These are phyloP conservation scores for Catharanthus roseus DNA, from an alignment of 257 asterid genomes.

Conservation along the genomic window DNA sequence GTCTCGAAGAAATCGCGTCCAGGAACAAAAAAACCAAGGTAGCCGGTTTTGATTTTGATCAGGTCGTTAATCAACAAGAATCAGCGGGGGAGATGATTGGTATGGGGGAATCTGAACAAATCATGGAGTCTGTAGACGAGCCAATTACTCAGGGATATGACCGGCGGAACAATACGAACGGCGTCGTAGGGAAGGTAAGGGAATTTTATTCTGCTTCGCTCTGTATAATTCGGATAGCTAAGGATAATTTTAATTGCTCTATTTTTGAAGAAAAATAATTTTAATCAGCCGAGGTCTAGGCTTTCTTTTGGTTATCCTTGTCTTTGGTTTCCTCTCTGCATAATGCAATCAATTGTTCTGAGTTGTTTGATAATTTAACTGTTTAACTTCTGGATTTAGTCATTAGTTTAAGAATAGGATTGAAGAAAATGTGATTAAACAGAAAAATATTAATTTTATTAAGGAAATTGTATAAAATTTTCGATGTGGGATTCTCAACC, in stretches of 20 bases:
- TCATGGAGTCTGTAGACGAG: slow-evolving; percentile 1
- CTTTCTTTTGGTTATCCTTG: not conserved
- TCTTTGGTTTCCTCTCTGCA: not conserved
- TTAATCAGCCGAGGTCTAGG: not conserved
- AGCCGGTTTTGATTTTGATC: slow-evolving; percentile 7
- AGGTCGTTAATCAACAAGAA: slow-evolving; percentile 1
- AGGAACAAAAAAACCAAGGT: slow-evolving; percentile 3
- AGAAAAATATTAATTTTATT: too few relatives aligned
- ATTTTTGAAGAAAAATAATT: not conserved
- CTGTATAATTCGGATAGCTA: not conserved
- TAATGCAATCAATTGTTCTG: not conserved
- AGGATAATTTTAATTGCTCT: not conserved
- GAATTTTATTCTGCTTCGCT: not conserved
- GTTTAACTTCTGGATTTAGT: not conserved
- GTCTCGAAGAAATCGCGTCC: not conserved
- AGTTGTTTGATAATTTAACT: too few relatives aligned
- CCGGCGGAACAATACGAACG: not conserved
- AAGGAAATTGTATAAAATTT: too few relatives aligned
- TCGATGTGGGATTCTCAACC: too few relatives aligned
- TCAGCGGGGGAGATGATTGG: slow-evolving; percentile 9
- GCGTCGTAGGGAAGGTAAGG: slow-evolving; percentile 10
- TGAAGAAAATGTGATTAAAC: not conserved
- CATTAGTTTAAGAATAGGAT: not conserved
- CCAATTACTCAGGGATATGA: slow-evolving; percentile 1
- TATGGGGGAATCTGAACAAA: not conserved